Base-by-base conservation (phyloP, 2,329 filamentous ascomycete species). In the Clarireedia sp. region DNA sequence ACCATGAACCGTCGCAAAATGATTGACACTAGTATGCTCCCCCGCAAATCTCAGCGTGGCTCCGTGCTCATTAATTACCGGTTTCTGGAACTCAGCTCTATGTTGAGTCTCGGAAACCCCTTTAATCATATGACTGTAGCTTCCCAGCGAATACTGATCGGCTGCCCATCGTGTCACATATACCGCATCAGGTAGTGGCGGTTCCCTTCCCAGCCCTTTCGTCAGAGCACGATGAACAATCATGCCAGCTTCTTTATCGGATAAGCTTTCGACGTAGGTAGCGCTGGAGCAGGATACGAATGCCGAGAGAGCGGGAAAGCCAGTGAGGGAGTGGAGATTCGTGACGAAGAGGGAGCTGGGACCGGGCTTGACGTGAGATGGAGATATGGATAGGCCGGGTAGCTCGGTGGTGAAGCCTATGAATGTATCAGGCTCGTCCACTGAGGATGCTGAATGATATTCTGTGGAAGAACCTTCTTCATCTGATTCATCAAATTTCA, bases 221-320 rank as follows among this genome's bases (percentile, higher is more conserved):
- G 46, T 48, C 3, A 48, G 46, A 48, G 46, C 26, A n/a, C 46
- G 46, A 48, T 48, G 46, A 7, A 48, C n/a, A 5, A 48, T 33
- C 29, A 29, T 36, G 46, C 46, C 37, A 4, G 29, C 29, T 12
- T 29, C 46, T 29, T 8, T 12, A 14, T 48, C 26, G n/a, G 23
- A 36, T 9, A 48, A 8, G 5, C 26, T 19, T 33, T 48, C 46
- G 7, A 48, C 12, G n/a, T 48, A 5, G 16, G 19, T 36, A 5
- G 46, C 46, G 16, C 16, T 48, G 5, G 23, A 17, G 26, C 46
- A 48, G 12, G 46, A 48, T 21, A 48, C 26, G n/a, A 48, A 48
- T 17, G 46, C 46, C 1, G 46, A 48, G 26, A 48, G 46, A 7
- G 26, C 46, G 8, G 46, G 46, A 17, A 33, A n/a, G 16, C 46